Conservation (phyloP, 768 basidiomycete species). For the Bullera alba region DNA sequence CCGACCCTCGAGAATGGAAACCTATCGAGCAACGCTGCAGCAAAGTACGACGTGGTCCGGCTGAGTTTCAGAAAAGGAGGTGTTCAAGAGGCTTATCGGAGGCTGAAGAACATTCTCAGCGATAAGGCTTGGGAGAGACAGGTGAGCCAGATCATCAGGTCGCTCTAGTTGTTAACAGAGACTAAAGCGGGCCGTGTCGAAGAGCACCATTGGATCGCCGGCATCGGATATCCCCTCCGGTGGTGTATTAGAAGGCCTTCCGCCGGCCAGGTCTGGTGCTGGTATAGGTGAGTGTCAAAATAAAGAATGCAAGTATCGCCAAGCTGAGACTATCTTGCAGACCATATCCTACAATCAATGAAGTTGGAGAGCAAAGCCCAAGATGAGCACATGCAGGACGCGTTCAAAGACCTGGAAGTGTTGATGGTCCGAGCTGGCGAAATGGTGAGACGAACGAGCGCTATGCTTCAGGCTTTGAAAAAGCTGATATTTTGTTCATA, state of each 20-base stretch:
- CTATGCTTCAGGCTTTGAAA: background rate
- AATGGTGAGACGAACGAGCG: constrained; percentile 53
- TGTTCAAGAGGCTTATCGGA: constrained; percentile 71
- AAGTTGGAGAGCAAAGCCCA: constrained; percentile 61
- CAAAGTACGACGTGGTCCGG: constrained; percentile 53
- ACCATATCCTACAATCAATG: constrained; percentile 73
- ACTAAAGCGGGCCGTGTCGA: too few species aligned
- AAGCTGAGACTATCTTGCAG: constrained; percentile 47
- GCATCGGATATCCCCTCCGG: too few species aligned
- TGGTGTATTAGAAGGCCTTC: background rate
- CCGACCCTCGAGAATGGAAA: background rate
- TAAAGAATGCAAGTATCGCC: background rate
- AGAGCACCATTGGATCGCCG: too few species aligned
- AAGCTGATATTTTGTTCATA: constrained; percentile 5
- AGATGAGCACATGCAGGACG: constrained; percentile 62
- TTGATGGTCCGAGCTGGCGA: constrained; percentile 85
- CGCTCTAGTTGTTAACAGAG: too few species aligned
- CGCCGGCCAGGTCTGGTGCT: constrained; percentile 35
- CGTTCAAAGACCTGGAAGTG: constrained; percentile 79
- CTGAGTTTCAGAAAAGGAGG: constrained; percentile 89
- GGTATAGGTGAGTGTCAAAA: constrained; percentile 56
- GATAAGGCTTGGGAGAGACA: constrained; percentile 68
- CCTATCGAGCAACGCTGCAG: background rate
- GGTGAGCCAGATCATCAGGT: background rate
- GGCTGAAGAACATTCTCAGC: constrained; percentile 63